A percentile compares a stretch with the other conserved stretches of the same genome.
These are phyloP conservation scores for Mucor velutinosus DNA, from an alignment of 371 early-diverging fungal species.

Conservation along the genomic window DNA sequence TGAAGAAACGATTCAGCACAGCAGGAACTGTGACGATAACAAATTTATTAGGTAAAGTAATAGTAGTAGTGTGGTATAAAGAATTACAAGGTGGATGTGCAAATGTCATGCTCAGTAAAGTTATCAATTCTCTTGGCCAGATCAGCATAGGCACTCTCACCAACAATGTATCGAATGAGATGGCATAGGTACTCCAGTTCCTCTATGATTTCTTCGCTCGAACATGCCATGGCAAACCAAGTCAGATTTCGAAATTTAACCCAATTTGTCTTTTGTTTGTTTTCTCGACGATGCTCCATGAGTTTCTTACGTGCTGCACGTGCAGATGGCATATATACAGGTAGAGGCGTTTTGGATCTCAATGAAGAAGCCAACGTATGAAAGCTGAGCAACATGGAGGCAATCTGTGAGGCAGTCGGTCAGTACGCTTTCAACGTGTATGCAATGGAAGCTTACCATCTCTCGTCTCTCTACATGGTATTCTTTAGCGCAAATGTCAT, in stretches of 20 bases:
- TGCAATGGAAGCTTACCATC: constrained; percentile 43
- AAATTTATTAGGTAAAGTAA: neutral
- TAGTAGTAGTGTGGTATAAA: neutral
- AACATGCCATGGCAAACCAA: constrained; percentile 55
- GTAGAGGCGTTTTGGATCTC: constrained; percentile 56
- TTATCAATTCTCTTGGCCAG: constrained; percentile 35
- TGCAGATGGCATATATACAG: constrained; percentile 61
- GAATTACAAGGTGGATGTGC: neutral
- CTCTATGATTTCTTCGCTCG: constrained; percentile 60
- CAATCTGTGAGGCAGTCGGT: constrained; percentile 21
- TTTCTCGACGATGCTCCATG: constrained; percentile 46
- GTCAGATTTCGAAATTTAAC: constrained; percentile 45
- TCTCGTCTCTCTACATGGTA: constrained; percentile 53
- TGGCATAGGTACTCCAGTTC: constrained; percentile 51
- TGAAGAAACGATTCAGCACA: neutral
- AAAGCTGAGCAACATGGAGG: constrained; percentile 48
- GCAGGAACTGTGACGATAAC: neutral
- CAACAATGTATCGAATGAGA: constrained; percentile 45
- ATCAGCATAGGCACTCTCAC: constrained; percentile 39
- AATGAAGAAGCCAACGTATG: constrained; percentile 56
- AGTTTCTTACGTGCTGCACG: constrained; percentile 53
- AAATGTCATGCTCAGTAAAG: constrained; percentile 4
- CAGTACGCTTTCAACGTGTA: neutral
- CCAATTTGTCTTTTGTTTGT: constrained; percentile 27
- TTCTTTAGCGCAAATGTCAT: constrained; percentile 33